Base-by-base conservation (phyloP, 192 early-diverging fungal genomes). In the Backusella tuberculispora region DNA sequence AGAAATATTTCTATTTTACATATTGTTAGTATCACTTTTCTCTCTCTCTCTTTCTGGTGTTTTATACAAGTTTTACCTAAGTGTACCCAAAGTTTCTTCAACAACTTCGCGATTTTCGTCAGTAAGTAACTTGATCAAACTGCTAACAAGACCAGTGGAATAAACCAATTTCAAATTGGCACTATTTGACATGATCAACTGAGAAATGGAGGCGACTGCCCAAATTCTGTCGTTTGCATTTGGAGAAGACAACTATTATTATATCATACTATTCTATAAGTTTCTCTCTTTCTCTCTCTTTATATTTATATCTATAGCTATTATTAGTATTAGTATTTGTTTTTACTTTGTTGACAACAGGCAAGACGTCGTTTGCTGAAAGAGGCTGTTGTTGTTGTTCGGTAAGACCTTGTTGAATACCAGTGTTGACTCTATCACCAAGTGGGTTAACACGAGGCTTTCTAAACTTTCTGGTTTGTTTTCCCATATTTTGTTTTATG, bases 121-220 rank as follows among this genome's bases (percentile, higher is more conserved):
- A 3, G 87, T 87, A 24, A 97, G 78, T n/a, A 90, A 85, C 41
- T 91, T 90, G 17, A 97, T 84, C 40, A 97, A 81, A 5, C 81
- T 82, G 19, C 79, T 81, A 26, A 94, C 78, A 37, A 96, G 74
- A 77, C 89, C 87, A 68, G 90, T 91, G 63, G 89, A 85, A n/a
- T 97, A 85, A 66, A 98, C 85, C 66, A 93, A 75, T 66, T 91
- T 88, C 17, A 93, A 89, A 6, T 88, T 91, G n/a, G 80, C 78
- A 13, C 74, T 81, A 66, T 92, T 88, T 47, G 83, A 76, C 74
- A 90, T 85, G 76, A 94, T 82, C 41, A 98, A 82, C 81, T 96
- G 92, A 45, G 93, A 94, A 17, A 94, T 87, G 71, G 94, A 93
- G 38, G 95, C 92, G 15, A 93, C 93, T 1, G 96, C 94, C 95